These are phyloP conservation scores for Saposhnikovia divaricata DNA, from an alignment of 129 eudicot species.

Conservation along the genomic window DNA sequence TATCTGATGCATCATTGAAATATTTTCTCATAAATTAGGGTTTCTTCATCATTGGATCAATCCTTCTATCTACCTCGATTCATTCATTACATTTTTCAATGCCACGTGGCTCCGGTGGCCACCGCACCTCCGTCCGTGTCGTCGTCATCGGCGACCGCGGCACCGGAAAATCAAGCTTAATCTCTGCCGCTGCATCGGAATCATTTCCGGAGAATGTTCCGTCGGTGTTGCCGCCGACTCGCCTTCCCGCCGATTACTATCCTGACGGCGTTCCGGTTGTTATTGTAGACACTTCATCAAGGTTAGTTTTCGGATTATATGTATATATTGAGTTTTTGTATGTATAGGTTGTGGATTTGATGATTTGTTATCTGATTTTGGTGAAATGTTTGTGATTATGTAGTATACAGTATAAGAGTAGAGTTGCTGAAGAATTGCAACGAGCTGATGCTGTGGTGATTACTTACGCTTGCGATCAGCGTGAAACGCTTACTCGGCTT, in stretches of 20 bases:
- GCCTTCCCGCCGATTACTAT: slow-evolving; percentile 71
- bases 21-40: neutral
- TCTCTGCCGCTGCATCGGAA: slow-evolving; percentile 73
- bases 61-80: neutral
- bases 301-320: slow-evolving; percentile 29
- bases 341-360: neutral
- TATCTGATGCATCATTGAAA: neutral
- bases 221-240: slow-evolving; percentile 84
- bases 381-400: neutral
- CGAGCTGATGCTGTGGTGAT: slow-evolving; percentile 83
- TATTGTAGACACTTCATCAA: slow-evolving; percentile 77
- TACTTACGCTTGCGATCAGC: slow-evolving; percentile 91
- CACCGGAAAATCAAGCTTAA: slow-evolving; percentile 93
- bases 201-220: slow-evolving; percentile 51
- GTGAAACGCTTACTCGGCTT: slow-evolving; percentile 52
- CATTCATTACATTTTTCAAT: slow-evolving; percentile 19
- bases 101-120: slow-evolving; percentile 32
- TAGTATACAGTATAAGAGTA: slow-evolving; percentile 73
- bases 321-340: neutral
- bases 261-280: slow-evolving; percentile 81
- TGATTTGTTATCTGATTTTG: neutral
- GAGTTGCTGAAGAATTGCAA: slow-evolving; percentile 72
- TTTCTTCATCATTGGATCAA: neutral
- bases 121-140: slow-evolving; percentile 58
- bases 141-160: slow-evolving; percentile 83